These are phyloP conservation scores for Candida oleophila DNA, from an alignment of 805 yeast genomes.

Conservation along the genomic window DNA sequence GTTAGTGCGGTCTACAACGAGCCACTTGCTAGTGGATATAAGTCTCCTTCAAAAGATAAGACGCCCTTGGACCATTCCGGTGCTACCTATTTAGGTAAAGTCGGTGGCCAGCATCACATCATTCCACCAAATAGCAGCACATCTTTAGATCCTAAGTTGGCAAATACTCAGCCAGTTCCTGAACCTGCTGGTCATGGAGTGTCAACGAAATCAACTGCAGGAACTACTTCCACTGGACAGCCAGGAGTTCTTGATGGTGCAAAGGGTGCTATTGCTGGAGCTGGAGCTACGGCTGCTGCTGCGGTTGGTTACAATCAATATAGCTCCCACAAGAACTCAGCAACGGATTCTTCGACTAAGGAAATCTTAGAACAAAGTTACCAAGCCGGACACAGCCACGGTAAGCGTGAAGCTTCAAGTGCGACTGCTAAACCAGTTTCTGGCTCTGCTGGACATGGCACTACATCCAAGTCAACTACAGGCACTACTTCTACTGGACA, in stretches of 20 bases:
- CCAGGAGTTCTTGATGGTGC: constrained; percentile 18
- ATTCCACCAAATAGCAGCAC: neutral
- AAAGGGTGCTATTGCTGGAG: constrained; percentile 10
- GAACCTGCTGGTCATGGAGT: neutral
- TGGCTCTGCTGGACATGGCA: constrained; percentile 3
- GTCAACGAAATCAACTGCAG: constrained; percentile 7
- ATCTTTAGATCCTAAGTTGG: constrained; percentile 12
- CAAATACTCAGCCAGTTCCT: constrained; percentile 18
- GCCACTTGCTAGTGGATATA: neutral
- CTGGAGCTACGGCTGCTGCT: constrained; percentile 14
- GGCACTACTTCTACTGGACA: constrained; percentile 6
- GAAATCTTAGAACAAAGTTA: constrained; percentile 1
- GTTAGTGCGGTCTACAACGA: neutral
- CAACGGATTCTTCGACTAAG: neutral
- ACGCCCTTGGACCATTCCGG: neutral
- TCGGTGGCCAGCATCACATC: neutral
- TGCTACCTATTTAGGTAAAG: neutral
- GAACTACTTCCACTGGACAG: constrained; percentile 5
- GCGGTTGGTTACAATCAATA: constrained; percentile 10
- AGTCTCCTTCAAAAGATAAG: neutral
- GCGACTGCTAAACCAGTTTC: constrained; percentile 12
- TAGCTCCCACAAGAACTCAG: neutral
- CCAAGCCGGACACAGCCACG: neutral
- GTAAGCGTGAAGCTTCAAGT: neutral
- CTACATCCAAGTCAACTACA: constrained; percentile 3